Base-by-base conservation (phyloP, 2,329 filamentous ascomycete genomes). In the Hansfordia pulvinata region DNA sequence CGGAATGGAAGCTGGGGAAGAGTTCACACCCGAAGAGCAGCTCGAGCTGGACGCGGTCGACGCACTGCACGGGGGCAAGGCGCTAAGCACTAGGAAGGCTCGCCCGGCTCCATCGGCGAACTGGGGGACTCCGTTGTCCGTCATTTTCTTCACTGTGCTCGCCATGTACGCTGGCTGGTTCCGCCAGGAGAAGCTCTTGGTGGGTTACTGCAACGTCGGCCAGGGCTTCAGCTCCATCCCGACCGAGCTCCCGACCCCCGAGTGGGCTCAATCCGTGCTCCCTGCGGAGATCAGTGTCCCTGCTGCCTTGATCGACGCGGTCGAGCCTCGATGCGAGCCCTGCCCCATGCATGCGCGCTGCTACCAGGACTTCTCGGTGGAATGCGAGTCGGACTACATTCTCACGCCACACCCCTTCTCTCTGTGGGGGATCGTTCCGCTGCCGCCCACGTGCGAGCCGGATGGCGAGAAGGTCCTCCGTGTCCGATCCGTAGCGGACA, bases 321-420 rank as follows among this genome's bases (percentile, higher is more conserved):
- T 84, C 17, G 70, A 76, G 40, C 88, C 88, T 9, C 67, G 79
- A 39, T 98, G 90, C 49, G 88, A 96, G 48, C 76, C 75, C 17
- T 98, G 90, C 48, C 90, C 92, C 10, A 63, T 71, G 22, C 88
- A 98, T 52, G 90, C 90, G 1, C 83, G 81, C 44, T 98, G 90
- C 56, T 90, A 79, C 43, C 64, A 71, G 13, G 70, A 84, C 32
- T 76, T 90, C 35, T 65, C 75, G 18, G 80, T 81, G 7, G 67
- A 69, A 15, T 98, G 90, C 51, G 85, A 94, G 40, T 65, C 69
- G 27, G 90, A 88, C 46, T 98, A 93, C 44, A 68, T 98, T 24
- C 63, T 90, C 19, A 79, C 80, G 43, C 70, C 75, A 1, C 88
- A 96, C 47, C 86, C 88, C 2, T 61, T 96, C 13, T 78, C 85